Evolutionary conservation across 2,329 filamentous ascomycete genomes (phyloP).

Genomic region (Thielaviopsis punctulata): DNA sequence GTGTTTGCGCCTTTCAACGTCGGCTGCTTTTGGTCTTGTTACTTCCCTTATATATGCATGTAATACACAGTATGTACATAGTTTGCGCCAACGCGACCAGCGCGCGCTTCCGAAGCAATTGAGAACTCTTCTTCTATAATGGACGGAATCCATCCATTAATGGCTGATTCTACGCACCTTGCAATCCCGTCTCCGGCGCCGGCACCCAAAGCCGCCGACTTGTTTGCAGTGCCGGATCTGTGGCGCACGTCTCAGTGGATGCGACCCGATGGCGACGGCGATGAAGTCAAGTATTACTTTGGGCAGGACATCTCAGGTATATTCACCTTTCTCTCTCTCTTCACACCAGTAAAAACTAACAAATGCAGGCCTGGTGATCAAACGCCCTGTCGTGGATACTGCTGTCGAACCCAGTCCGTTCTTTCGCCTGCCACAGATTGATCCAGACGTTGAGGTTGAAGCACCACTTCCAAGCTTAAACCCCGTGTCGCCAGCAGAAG

Average conservation of each 20-base stretch:
- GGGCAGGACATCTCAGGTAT: constrained; percentile 21
- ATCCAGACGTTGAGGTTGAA: constrained; percentile 1
- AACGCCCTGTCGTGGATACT: constrained; percentile 3
- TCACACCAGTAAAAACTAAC: too few relatives aligned
- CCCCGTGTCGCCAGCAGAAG: not conserved
- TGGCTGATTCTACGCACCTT: not conserved
- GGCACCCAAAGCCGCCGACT: constrained; percentile 26
- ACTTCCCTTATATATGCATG: too few relatives aligned
- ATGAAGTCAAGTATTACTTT: constrained; percentile 25
- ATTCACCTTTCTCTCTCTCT: too few relatives aligned
- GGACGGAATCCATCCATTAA: too few relatives aligned
- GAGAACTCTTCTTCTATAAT: too few relatives aligned
- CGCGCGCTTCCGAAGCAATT: not conserved
- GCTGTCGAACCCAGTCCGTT: constrained; percentile 7
- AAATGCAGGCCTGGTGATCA: not conserved
- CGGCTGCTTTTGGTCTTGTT: not conserved
- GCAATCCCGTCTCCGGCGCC: not conserved
- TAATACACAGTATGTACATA: too few relatives aligned
- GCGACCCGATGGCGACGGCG: constrained; percentile 16
- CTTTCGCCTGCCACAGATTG: constrained; percentile 10
- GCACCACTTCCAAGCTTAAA: constrained; percentile 1
- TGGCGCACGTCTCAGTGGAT: constrained; percentile 37
- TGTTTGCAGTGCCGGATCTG: constrained; percentile 48
- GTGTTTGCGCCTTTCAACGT: not conserved
- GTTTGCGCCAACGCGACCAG: not conserved